Evolutionary conservation across 1,139 yeast species (phyloP).

Genomic region (Scheffersomyces segobiensis): DNA sequence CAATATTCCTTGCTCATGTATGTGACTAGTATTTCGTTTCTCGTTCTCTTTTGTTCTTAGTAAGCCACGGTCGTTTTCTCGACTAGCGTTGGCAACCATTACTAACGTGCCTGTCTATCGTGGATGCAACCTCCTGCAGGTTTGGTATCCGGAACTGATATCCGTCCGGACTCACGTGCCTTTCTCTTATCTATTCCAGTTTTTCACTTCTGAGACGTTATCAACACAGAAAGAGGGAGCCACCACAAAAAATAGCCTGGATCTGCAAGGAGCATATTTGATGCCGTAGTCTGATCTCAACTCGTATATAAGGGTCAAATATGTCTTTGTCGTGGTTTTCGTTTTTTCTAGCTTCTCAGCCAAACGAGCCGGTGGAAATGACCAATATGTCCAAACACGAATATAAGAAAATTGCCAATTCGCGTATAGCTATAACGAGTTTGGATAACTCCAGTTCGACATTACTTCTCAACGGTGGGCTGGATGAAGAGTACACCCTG

Average conservation of each 20-base stretch:
- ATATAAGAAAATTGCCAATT: neutral
- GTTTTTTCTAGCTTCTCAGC: neutral
- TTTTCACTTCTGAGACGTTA: neutral
- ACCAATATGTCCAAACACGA: neutral
- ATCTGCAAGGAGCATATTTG: neutral
- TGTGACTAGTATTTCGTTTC: too few species aligned
- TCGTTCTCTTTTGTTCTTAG: neutral
- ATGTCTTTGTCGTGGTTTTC: conserved; percentile 1
- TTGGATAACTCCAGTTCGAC: neutral
- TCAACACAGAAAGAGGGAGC: neutral
- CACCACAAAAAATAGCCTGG: neutral
- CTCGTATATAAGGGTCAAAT: neutral
- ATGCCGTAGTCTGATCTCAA: neutral
- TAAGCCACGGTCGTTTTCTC: neutral
- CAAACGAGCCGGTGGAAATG: neutral
- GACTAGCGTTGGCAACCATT: too few species aligned
- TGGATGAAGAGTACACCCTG: neutral
- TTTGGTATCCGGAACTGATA: neutral
- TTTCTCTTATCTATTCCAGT: neutral
- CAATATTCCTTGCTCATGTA: too few species aligned
- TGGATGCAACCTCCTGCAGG: neutral
- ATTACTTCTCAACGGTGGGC: neutral
- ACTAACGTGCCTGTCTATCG: neutral
- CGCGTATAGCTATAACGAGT: neutral
- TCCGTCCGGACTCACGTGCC: neutral